Percentiles rank a stretch among this genome's conserved stretches.
Conservation (phyloP, 352 stramenopile species). For the Phytophthora cryptogea region DNA sequence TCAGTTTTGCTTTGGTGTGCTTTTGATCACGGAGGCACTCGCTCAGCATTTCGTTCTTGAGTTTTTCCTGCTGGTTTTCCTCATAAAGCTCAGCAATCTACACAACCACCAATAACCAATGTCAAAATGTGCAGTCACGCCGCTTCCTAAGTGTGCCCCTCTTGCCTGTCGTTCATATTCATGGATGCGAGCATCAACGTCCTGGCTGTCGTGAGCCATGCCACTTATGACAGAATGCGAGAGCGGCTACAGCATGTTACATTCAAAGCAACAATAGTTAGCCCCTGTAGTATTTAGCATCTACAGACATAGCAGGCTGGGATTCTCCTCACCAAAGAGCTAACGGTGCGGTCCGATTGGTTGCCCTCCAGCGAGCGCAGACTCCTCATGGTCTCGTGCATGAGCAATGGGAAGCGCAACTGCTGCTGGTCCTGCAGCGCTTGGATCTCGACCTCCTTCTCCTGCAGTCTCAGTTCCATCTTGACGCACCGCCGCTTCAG, state of each 20-base stretch:
- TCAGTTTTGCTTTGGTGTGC: conserved; percentile 63
- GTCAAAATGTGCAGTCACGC: neutral
- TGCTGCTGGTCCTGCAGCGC: conserved; percentile 59
- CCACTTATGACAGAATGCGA: conserved; percentile 46
- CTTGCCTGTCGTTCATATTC: conserved; percentile 75
- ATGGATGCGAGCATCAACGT: conserved; percentile 55
- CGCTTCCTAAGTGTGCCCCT: neutral
- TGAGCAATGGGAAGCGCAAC: conserved; percentile 51
- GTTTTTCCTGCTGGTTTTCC: conserved; percentile 71
- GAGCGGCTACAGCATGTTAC: conserved; percentile 28
- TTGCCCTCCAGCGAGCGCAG: conserved; percentile 50
- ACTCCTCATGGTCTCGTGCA: conserved; percentile 69
- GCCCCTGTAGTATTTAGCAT: neutral
- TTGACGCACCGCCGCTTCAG: conserved; percentile 62
- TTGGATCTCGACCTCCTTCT: conserved; percentile 58
- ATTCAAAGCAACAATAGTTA: conserved; percentile 1
- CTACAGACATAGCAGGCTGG: neutral
- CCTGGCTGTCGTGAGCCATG: conserved; percentile 28
- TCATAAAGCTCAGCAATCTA: conserved; percentile 70
- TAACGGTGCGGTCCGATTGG: conserved; percentile 23
- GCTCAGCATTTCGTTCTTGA: conserved; percentile 69
- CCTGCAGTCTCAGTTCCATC: conserved; percentile 59
- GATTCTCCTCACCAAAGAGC: conserved; percentile 15
- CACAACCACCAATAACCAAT: neutral
- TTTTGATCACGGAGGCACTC: conserved; percentile 76